A percentile compares a stretch with the other conserved stretches of the same genome.
phyloP scores from a whole-genome alignment of 495 filamentous ascomycete species.

The Aspergillus saccharolyticus region DNA sequence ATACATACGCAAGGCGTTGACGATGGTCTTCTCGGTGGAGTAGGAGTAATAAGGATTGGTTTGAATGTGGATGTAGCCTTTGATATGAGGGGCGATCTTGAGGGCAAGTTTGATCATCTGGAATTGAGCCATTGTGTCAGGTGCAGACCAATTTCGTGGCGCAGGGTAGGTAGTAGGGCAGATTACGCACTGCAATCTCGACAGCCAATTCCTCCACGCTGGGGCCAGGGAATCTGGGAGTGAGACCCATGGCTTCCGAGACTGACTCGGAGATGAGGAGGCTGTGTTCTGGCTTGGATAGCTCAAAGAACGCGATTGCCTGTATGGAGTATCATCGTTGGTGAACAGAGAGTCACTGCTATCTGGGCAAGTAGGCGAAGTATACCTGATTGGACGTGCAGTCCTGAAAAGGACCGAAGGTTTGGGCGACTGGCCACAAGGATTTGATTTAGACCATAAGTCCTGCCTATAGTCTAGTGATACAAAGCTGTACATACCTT shows the following conservation, averaged over 20 bases:
- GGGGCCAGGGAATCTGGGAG: constrained; percentile 33
- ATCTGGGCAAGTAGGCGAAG: too few species aligned
- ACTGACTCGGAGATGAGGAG: constrained; percentile 44
- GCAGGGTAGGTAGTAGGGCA: neutral
- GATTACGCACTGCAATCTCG: constrained; percentile 45
- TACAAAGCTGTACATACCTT: constrained; percentile 32
- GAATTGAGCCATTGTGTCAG: too few species aligned
- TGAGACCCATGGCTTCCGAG: constrained; percentile 30
- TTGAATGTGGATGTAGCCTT: constrained; percentile 54
- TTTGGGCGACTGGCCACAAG: constrained; percentile 46
- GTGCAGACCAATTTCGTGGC: too few species aligned
- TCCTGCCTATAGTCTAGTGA: too few species aligned
- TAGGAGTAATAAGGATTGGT: constrained; percentile 56
- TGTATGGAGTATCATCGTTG: constrained; percentile 24
- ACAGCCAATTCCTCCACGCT: constrained; percentile 48
- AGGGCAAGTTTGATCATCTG: constrained; percentile 53
- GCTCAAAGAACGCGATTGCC: constrained; percentile 58
- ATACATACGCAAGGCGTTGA: constrained; percentile 50
- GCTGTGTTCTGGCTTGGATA: constrained; percentile 45
- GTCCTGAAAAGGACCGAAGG: constrained; percentile 56
- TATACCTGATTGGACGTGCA: constrained; percentile 65
- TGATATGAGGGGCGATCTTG: constrained; percentile 46
- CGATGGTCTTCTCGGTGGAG: constrained; percentile 46
- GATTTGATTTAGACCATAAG: too few species aligned
- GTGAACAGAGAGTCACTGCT: too few species aligned